A percentile compares a stretch with the other conserved stretches of the same genome.
Conservation (phyloP, 495 filamentous ascomycete species). For the Talaromyces trachyspermus region DNA sequence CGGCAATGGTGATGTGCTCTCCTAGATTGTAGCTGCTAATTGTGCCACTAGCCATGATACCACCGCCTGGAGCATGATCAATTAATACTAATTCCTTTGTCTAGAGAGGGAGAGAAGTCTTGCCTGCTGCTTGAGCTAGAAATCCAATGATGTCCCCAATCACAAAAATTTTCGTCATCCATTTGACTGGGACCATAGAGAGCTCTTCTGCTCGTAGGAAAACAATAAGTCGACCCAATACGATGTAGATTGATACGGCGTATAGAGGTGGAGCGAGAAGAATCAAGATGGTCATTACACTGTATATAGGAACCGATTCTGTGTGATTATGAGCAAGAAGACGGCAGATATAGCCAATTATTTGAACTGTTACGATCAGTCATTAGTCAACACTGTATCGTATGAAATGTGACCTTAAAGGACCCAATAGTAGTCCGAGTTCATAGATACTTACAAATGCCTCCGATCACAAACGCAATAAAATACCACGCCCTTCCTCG, state of each 20-base stretch:
- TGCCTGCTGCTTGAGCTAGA: constrained; percentile 22
- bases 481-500: too few relatives aligned
- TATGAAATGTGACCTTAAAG: too few relatives aligned
- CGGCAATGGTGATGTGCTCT: constrained; percentile 35
- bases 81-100: too few relatives aligned
- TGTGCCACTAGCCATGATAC: not conserved
- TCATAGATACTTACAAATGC: too few relatives aligned
- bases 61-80: not conserved
- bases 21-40: constrained; percentile 14
- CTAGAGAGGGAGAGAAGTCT: too few relatives aligned
- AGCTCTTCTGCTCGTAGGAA: constrained; percentile 37
- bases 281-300: constrained; percentile 31
- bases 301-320: constrained; percentile 19
- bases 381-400: too few relatives aligned
- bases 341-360: constrained; percentile 51
- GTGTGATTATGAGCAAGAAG: constrained; percentile 21
- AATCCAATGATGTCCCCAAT: constrained; percentile 28
- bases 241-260: constrained; percentile 53
- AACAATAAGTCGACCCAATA: constrained; percentile 42
- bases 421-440: too few relatives aligned
- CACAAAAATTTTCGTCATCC: constrained; percentile 32
- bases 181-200: constrained; percentile 16
- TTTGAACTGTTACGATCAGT: too few relatives aligned
- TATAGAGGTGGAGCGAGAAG: constrained; percentile 23
- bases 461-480: too few relatives aligned